Evolutionary conservation across 2,329 filamentous ascomycete genomes (phyloP).

Genomic region (Ceratocystis eucalypticola): DNA sequence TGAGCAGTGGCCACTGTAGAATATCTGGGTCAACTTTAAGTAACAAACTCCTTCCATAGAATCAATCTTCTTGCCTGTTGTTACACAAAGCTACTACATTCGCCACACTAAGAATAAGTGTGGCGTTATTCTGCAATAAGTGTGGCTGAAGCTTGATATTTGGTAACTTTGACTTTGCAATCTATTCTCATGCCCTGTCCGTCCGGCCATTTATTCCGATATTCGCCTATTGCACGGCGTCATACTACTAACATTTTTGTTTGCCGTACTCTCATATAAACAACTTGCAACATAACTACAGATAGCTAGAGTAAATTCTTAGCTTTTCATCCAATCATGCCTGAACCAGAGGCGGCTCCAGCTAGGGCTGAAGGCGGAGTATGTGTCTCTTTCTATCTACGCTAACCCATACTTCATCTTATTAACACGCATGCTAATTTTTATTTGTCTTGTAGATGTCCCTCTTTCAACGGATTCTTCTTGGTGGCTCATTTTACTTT

Average conservation of each 20-base stretch:
- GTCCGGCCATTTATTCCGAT: too few species aligned
- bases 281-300: not conserved
- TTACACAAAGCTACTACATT: not conserved
- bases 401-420: not conserved
- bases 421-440: not conserved
- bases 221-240: not conserved
- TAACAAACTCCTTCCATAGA: not conserved
- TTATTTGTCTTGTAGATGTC: constrained; percentile 13
- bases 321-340: not conserved
- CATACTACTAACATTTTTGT: not conserved
- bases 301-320: not conserved
- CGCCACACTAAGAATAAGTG: not conserved
- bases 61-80: not conserved
- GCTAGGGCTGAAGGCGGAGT: constrained; percentile 8
- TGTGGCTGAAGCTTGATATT: not conserved
- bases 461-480: constrained; percentile 31
- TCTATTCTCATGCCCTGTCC: too few species aligned
- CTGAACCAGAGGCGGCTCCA: constrained; percentile 8
- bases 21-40: not conserved
- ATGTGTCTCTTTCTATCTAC: not conserved
- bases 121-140: not conserved
- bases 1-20: too few species aligned
- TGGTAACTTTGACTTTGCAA: not conserved
- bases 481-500: constrained; percentile 44
- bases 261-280: too few species aligned